A percentile compares a stretch with the other conserved stretches of the same genome.
Evolutionary conservation across 2,329 filamentous ascomycete species (phyloP).

Genomic region (Lachnellula suecica): DNA sequence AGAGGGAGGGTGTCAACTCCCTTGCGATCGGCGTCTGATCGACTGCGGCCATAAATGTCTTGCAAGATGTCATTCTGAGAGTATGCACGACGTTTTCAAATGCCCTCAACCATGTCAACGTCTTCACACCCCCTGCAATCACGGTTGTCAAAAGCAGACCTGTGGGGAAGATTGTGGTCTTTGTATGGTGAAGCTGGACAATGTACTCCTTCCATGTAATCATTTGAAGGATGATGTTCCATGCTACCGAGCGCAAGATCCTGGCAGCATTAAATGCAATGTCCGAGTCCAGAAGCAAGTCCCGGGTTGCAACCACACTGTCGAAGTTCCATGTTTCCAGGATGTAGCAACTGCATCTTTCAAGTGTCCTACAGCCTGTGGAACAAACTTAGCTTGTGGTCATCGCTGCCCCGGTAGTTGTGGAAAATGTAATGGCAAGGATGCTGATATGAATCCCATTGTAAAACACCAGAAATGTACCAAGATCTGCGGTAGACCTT

Average conservation of each 20-base stretch:
- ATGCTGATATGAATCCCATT: constrained; percentile 27
- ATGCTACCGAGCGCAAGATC: constrained; percentile 45
- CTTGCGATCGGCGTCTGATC: constrained; percentile 27
- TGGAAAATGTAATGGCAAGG: constrained; percentile 43
- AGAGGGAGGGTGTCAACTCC: constrained; percentile 51
- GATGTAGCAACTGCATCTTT: constrained; percentile 39
- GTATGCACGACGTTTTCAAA: constrained; percentile 44
- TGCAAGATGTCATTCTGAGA: constrained; percentile 46
- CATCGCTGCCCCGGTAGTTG: constrained; percentile 55
- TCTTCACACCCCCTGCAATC: constrained; percentile 41
- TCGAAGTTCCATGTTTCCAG: constrained; percentile 51
- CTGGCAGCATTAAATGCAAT: constrained; percentile 46
- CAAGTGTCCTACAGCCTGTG: constrained; percentile 50
- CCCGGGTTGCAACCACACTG: constrained; percentile 53
- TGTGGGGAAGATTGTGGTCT: constrained; percentile 45
- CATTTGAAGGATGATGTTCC: constrained; percentile 35
- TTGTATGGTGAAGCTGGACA: constrained; percentile 36
- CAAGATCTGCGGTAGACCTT: constrained; percentile 48
- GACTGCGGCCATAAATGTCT: constrained; percentile 48
- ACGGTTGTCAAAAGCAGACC: constrained; percentile 39
- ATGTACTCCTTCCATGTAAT: constrained; percentile 38
- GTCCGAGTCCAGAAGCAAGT: constrained; percentile 46
- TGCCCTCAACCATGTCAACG: constrained; percentile 47
- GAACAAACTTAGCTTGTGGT: constrained; percentile 49
- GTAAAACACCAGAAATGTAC: constrained; percentile 48